Evolutionary conservation across 768 basidiomycete genomes (phyloP).

Genomic region (Coprinopsis marcescibilis): DNA sequence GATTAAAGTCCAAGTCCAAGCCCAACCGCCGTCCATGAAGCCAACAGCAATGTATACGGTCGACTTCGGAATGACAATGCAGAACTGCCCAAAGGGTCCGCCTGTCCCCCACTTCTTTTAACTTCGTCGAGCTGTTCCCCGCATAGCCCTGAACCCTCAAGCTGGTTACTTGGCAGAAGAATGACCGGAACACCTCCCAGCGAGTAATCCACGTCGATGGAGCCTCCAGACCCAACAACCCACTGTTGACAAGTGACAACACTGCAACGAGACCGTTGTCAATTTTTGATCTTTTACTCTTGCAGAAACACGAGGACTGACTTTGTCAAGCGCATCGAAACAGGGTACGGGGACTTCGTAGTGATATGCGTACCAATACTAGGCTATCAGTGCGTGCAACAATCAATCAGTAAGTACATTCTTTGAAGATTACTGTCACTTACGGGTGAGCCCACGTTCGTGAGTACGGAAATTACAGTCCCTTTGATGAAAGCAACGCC

Average conservation of each 20-base stretch:
- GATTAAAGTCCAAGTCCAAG: too few relatives aligned
- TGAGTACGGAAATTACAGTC: conserved; percentile 52
- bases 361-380: conserved; percentile 48
- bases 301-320: conserved; percentile 24
- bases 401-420: too few relatives aligned
- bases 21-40: too few relatives aligned
- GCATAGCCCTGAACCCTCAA: conserved; percentile 36
- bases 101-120: background rate
- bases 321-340: conserved; percentile 50
- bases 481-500: conserved; percentile 67
- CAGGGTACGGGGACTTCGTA: conserved; percentile 49
- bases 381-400: conserved; percentile 44
- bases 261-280: conserved; percentile 24
- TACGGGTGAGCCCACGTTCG: conserved; percentile 73
- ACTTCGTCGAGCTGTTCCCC: conserved; percentile 16
- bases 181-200: conserved; percentile 57
- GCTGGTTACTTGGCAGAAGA: conserved; percentile 37
- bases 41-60: too few relatives aligned
- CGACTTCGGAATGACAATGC: background rate
- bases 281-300: background rate
- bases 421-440: too few relatives aligned
- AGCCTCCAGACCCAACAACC: conserved; percentile 62
- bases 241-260: conserved; percentile 62
- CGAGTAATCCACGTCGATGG: conserved; percentile 55
- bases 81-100: background rate